phyloP scores from a whole-genome alignment of 2,329 filamentous ascomycete genomes.

The Diaporthe helianthi region DNA sequence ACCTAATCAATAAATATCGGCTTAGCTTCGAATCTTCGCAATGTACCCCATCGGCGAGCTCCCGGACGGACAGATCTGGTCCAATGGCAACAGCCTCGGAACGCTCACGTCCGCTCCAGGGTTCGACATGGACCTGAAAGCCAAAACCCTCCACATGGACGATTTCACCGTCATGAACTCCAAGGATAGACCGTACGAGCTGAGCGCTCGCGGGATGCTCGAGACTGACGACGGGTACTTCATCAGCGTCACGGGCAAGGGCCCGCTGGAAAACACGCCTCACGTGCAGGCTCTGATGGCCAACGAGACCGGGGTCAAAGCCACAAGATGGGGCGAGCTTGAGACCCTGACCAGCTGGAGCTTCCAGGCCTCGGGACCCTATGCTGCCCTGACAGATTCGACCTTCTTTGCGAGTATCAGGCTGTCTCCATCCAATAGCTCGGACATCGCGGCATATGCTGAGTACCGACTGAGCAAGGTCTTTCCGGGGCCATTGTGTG shows the following conservation, averaged over 20 bases:
- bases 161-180: background rate
- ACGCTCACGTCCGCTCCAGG: background rate
- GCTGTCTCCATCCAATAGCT: background rate
- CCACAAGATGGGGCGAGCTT: background rate
- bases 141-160: background rate
- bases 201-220: background rate
- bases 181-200: background rate
- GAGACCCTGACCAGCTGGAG: background rate
- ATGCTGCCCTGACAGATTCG: background rate
- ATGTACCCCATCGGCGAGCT: background rate
- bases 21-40: background rate
- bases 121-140: background rate
- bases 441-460: background rate
- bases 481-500: background rate
- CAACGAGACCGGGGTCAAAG: background rate
- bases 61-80: background rate
- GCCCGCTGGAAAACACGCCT: background rate
- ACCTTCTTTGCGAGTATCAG: background rate
- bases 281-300: background rate
- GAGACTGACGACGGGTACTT: background rate
- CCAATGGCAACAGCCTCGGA: background rate
- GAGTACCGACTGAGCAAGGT: background rate
- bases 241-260: background rate
- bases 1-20: no score
- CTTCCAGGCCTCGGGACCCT: background rate